A percentile compares a stretch with the other conserved stretches of the same genome.
phyloP scores from a whole-genome alignment of 2,329 filamentous ascomycete genomes.

The Hypoxylon sp. region DNA sequence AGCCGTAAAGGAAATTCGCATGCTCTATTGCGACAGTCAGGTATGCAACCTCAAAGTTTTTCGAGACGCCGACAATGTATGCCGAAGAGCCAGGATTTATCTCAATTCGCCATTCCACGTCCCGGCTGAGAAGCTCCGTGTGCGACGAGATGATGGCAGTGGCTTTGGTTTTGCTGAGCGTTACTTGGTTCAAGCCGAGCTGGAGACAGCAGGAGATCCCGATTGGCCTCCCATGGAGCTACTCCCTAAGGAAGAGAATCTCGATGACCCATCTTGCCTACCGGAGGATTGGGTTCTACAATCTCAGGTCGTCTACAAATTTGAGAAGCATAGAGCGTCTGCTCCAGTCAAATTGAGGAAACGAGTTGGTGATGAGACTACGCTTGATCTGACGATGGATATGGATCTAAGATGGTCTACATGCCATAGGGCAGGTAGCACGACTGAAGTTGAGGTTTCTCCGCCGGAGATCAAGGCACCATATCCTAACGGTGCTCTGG shows the following conservation, averaged over 20 bases:
- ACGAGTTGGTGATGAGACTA: constrained; percentile 42
- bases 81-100: constrained; percentile 63
- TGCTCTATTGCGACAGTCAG: constrained; percentile 68
- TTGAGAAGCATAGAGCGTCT: constrained; percentile 50
- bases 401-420: constrained; percentile 53
- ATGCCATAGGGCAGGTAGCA: constrained; percentile 42
- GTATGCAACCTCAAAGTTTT: constrained; percentile 66
- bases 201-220: constrained; percentile 64
- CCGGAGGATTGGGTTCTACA: constrained; percentile 50
- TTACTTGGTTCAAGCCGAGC: constrained; percentile 65
- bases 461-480: constrained; percentile 60
- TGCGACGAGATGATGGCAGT: constrained; percentile 62
- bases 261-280: constrained; percentile 46
- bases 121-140: constrained; percentile 64
- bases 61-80: constrained; percentile 61
- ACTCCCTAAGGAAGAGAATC: constrained; percentile 47
- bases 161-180: constrained; percentile 63
- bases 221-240: constrained; percentile 67
- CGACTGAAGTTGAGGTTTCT: constrained; percentile 56
- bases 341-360: constrained; percentile 49
- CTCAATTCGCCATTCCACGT: constrained; percentile 65
- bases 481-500: constrained; percentile 54
- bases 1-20: constrained; percentile 55
- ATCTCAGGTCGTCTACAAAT: constrained; percentile 48
- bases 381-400: constrained; percentile 49